These are phyloP conservation scores for Balamuthia mandrillaris DNA, from an alignment of 208 protist species.

Conservation along the genomic window DNA sequence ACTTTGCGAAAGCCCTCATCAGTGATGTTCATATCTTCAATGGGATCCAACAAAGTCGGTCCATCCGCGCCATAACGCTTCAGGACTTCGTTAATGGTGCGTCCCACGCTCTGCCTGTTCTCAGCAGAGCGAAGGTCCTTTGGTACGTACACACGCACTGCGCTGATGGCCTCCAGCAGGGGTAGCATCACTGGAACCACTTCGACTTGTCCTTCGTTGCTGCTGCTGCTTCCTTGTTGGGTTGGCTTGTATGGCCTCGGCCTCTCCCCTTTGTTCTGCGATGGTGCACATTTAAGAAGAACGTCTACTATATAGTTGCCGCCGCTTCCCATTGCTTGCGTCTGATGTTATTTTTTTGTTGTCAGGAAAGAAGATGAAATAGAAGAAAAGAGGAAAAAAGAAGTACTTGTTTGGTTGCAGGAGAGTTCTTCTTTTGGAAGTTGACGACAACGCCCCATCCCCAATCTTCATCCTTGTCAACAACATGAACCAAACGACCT, in stretches of 20 bases:
- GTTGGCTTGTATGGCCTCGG: slow-evolving; percentile 7
- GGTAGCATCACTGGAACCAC: slow-evolving; percentile 55
- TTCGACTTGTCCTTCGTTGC: slow-evolving; percentile 27
- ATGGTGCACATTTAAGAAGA: slow-evolving; percentile 46
- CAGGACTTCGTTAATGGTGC: slow-evolving; percentile 75
- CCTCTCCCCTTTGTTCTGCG: background rate
- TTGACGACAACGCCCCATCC: slow-evolving; percentile 77
- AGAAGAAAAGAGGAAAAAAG: too few species aligned
- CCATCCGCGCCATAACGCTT: slow-evolving; percentile 62
- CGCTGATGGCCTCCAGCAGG: slow-evolving; percentile 48
- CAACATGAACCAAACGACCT: slow-evolving; percentile 83
- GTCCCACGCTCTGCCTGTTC: slow-evolving; percentile 42
- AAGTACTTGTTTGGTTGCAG: background rate
- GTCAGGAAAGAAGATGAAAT: background rate
- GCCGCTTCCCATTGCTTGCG: slow-evolving; percentile 12
- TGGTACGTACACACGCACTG: slow-evolving; percentile 56
- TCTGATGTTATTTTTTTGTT: slow-evolving; percentile 8
- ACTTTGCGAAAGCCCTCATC: slow-evolving; percentile 59
- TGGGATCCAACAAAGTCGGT: slow-evolving; percentile 88
- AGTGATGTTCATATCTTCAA: slow-evolving; percentile 94
- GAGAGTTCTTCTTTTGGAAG: slow-evolving; percentile 57
- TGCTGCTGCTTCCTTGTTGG: background rate
- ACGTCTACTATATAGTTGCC: slow-evolving; percentile 64
- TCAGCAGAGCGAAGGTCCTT: slow-evolving; percentile 62
- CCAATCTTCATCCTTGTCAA: slow-evolving; percentile 53